Evolutionary conservation across 1,139 yeast genomes (phyloP).

Genomic region (Meyerozyma elateridarum): DNA sequence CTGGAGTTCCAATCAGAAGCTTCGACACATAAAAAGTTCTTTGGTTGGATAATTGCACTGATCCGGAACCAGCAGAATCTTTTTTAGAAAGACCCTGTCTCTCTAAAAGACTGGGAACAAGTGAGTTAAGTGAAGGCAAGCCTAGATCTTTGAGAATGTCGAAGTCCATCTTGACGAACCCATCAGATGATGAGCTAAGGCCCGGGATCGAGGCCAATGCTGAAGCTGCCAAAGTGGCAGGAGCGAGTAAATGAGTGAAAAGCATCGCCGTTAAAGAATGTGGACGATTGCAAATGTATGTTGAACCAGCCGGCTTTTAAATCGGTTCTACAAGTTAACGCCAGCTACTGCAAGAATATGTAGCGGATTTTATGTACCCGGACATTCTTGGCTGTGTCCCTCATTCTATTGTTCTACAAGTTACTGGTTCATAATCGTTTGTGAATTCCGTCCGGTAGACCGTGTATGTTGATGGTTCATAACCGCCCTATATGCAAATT

Average conservation of each 20-base stretch:
- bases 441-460: no score
- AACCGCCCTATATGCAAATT: not conserved
- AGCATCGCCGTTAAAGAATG: not conserved
- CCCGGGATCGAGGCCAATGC: constrained; percentile 11
- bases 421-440: no score
- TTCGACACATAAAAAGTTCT: constrained; percentile 29
- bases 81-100: not conserved
- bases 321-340: no score
- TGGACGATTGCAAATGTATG: constrained; percentile 8
- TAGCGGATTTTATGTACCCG: no score
- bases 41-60: constrained; percentile 8
- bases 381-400: no score
- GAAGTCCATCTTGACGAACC: constrained; percentile 19
- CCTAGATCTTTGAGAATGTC: constrained; percentile 17
- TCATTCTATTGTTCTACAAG: no score
- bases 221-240: constrained; percentile 11
- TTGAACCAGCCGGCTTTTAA: not conserved
- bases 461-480: not conserved
- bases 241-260: constrained; percentile 14
- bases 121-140: constrained; percentile 7
- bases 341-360: no score
- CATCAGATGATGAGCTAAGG: constrained; percentile 12
- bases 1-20: constrained; percentile 52
- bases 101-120: not conserved
- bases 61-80: not conserved